Conservation (phyloP, 2,329 filamentous ascomycete genomes). For the Penicillium oxalicum region DNA sequence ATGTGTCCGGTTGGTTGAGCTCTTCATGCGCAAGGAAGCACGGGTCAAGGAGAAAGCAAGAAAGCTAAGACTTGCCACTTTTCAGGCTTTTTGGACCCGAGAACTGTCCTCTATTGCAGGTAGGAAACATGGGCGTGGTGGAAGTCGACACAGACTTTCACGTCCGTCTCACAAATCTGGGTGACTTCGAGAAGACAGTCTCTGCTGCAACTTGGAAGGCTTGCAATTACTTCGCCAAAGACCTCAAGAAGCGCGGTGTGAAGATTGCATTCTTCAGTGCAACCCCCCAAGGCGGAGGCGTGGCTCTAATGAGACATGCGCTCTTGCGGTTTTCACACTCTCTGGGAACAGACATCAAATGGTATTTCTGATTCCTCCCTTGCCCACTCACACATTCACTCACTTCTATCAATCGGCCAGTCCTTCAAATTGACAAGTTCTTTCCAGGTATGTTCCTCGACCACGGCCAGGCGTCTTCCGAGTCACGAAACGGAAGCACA, state of each 20-base stretch:
- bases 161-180: slow-evolving; percentile 53
- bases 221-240: slow-evolving; percentile 56
- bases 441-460: slow-evolving; percentile 63
- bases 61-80: slow-evolving; percentile 6
- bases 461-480: slow-evolving; percentile 73
- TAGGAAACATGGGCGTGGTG: slow-evolving; percentile 63
- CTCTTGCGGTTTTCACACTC: slow-evolving; percentile 64
- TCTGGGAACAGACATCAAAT: slow-evolving; percentile 63
- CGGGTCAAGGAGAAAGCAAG: background rate
- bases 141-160: slow-evolving; percentile 64
- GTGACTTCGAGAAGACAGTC: slow-evolving; percentile 59
- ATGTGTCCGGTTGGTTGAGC: slow-evolving; percentile 56
- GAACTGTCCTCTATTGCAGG: slow-evolving; percentile 59
- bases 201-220: slow-evolving; percentile 58
- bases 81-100: slow-evolving; percentile 65
- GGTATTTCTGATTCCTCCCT: slow-evolving; percentile 48
- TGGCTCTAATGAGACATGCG: slow-evolving; percentile 75
- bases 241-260: slow-evolving; percentile 57
- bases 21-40: background rate
- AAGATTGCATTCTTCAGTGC: slow-evolving; percentile 74
- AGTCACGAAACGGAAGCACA: slow-evolving; percentile 82
- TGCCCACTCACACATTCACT: background rate
- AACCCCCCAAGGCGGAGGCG: slow-evolving; percentile 75
- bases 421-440: background rate
- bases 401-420: background rate